These are phyloP conservation scores for Fusarium tjaetaba DNA, from an alignment of 2,329 filamentous ascomycete species.

Conservation along the genomic window DNA sequence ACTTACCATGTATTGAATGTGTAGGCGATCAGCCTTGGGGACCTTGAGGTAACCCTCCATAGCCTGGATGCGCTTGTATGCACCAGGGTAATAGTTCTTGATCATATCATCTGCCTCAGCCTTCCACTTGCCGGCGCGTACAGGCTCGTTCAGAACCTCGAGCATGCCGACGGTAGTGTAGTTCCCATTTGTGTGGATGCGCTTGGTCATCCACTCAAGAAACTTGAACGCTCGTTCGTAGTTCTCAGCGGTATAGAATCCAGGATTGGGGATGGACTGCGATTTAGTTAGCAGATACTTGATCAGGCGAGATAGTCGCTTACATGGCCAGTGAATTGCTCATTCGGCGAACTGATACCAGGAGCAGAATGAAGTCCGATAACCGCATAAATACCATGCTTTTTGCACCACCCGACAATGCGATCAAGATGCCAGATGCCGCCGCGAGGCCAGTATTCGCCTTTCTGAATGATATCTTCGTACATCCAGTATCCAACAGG, in stretches of 20 bases:
- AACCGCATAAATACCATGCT: slow-evolving; percentile 38
- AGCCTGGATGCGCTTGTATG: slow-evolving; percentile 54
- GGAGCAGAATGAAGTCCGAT: slow-evolving; percentile 42
- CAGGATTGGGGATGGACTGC: slow-evolving; percentile 43
- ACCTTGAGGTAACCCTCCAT: slow-evolving; percentile 58
- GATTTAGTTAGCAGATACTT: accelerated
- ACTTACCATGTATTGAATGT: slow-evolving; percentile 60
- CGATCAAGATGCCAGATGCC: slow-evolving; percentile 42
- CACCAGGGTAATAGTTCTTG: slow-evolving; percentile 39
- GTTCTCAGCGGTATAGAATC: slow-evolving; percentile 66
- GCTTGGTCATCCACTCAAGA: slow-evolving; percentile 63
- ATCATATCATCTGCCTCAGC: slow-evolving; percentile 38
- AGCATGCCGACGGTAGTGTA: slow-evolving; percentile 69
- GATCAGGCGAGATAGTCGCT: not conserved
- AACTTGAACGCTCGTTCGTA: slow-evolving; percentile 65
- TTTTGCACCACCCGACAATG: slow-evolving; percentile 41
- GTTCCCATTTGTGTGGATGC: slow-evolving; percentile 59
- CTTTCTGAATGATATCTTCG: slow-evolving; percentile 36
- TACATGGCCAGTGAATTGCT: slow-evolving; percentile 44
- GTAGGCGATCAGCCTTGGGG: slow-evolving; percentile 54
- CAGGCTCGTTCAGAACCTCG: slow-evolving; percentile 67
- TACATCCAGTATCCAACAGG: slow-evolving; percentile 44
- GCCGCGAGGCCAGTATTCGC: slow-evolving; percentile 37
- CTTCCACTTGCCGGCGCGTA: slow-evolving; percentile 38
- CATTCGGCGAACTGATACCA: slow-evolving; percentile 33